Conservation (phyloP, 306 rosid species). For the Potentilla sterilis region DNA sequence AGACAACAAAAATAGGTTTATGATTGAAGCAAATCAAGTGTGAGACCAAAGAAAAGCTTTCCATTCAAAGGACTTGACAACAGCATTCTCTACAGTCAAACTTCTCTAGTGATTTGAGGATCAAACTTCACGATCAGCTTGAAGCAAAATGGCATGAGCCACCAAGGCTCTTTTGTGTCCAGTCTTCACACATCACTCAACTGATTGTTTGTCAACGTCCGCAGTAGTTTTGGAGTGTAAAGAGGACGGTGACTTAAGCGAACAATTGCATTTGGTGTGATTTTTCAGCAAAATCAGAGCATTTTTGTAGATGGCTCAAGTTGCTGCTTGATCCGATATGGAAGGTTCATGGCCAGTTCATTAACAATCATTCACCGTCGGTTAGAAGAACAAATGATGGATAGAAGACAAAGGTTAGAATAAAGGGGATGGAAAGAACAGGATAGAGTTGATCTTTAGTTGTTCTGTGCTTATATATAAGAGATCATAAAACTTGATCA, state of each 20-base stretch:
- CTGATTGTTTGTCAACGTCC: neutral
- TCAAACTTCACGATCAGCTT: neutral
- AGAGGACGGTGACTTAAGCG: slow-evolving; percentile 65
- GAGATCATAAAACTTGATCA: slow-evolving; percentile 34
- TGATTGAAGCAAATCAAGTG: neutral
- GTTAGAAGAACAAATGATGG: slow-evolving; percentile 70
- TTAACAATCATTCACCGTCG: slow-evolving; percentile 47
- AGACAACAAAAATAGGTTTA: too few relatives aligned
- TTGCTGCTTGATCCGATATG: slow-evolving; percentile 79
- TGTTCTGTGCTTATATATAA: slow-evolving; percentile 86
- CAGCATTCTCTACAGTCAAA: neutral
- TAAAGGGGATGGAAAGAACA: slow-evolving; percentile 44
- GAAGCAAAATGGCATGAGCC: neutral
- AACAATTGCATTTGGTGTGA: slow-evolving; percentile 71
- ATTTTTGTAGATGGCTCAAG: slow-evolving; percentile 63
- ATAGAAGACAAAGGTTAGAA: slow-evolving; percentile 35
- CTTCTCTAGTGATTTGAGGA: neutral
- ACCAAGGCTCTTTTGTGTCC: neutral
- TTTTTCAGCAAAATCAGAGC: slow-evolving; percentile 73
- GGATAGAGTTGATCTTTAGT: slow-evolving; percentile 59
- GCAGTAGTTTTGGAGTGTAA: slow-evolving; percentile 41
- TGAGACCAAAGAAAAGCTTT: neutral
- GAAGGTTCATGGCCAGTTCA: slow-evolving; percentile 91
- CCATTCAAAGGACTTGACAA: neutral
- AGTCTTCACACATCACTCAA: neutral